Percentiles rank a stretch among this genome's conserved stretches.
Conservation (phyloP, 2,329 filamentous ascomycete species). For the Penicillium italicum region DNA sequence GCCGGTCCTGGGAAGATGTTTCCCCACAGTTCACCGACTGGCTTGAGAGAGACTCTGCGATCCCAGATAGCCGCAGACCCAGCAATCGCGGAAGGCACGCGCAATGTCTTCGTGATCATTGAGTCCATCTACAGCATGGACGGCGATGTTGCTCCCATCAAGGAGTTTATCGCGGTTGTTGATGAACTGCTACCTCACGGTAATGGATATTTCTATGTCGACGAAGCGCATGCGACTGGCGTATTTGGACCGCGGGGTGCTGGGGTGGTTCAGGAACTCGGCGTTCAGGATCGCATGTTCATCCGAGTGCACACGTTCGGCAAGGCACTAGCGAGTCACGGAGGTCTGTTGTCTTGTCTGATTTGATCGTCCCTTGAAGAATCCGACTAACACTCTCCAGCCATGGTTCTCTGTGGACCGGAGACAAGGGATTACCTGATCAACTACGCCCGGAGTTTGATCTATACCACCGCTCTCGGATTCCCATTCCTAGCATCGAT, state of each 20-base stretch:
- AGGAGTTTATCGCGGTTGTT: slow-evolving; percentile 57
- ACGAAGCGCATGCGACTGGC: slow-evolving; percentile 56
- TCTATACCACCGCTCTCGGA: slow-evolving; percentile 69
- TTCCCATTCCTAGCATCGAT: slow-evolving; percentile 60
- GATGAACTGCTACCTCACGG: slow-evolving; percentile 53
- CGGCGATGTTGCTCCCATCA: slow-evolving; percentile 66
- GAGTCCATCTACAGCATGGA: slow-evolving; percentile 82
- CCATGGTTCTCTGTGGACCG: slow-evolving; percentile 60
- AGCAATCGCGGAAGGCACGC: slow-evolving; percentile 35
- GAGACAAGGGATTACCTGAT: slow-evolving; percentile 62
- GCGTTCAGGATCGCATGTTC: slow-evolving; percentile 50
- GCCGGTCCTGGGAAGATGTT: slow-evolving; percentile 48
- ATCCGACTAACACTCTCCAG: slow-evolving; percentile 32
- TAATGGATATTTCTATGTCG: slow-evolving; percentile 56
- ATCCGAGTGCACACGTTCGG: slow-evolving; percentile 52
- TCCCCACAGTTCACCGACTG: slow-evolving; percentile 42
- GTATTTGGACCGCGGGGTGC: slow-evolving; percentile 49
- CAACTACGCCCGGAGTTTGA: slow-evolving; percentile 71
- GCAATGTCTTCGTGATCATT: slow-evolving; percentile 64
- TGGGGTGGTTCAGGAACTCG: slow-evolving; percentile 50
- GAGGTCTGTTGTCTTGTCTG: slow-evolving; percentile 51
- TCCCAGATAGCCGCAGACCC: slow-evolving; percentile 23
- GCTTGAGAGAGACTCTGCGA: not conserved
- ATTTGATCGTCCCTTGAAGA: not conserved
- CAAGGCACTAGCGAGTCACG: slow-evolving; percentile 59